A percentile compares a stretch with the other conserved stretches of the same genome.
Conservation (phyloP, 306 rosid species). For the Glycyrrhiza uralensis region DNA sequence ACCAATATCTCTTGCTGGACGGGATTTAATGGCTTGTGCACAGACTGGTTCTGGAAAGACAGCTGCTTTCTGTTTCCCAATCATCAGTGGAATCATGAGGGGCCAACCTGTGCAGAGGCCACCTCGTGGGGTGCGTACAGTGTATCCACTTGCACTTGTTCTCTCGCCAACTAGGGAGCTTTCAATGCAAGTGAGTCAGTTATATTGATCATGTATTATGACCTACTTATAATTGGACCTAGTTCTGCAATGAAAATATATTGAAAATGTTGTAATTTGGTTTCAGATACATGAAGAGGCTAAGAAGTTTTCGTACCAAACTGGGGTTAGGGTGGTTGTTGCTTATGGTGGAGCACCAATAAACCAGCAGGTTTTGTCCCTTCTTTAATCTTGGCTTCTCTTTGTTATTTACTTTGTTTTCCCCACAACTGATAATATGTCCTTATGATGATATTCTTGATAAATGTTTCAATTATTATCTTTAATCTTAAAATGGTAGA, state of each 20-base stretch:
- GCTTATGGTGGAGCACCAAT: conserved; percentile 93
- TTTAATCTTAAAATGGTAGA: not conserved
- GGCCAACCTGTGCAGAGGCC: conserved; percentile 66
- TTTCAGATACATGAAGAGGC: conserved; percentile 85
- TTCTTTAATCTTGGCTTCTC: not conserved
- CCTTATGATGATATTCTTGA: not conserved
- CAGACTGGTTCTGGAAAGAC: conserved; percentile 95
- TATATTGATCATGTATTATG: not conserved
- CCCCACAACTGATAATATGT: not conserved
- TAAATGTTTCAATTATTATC: not conserved
- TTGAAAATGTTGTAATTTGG: conserved; percentile 4
- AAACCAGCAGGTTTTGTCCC: conserved; percentile 63
- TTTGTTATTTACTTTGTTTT: not conserved
- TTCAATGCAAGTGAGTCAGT: conserved; percentile 80
- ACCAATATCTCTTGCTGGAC: conserved; percentile 70
- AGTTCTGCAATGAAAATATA: not conserved
- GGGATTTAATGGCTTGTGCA: conserved; percentile 94
- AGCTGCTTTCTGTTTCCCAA: conserved; percentile 90
- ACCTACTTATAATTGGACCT: not conserved
- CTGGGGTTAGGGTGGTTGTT: conserved; percentile 91
- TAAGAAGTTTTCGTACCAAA: conserved; percentile 66
- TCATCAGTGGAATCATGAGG: conserved; percentile 81
- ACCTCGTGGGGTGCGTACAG: conserved; percentile 71
- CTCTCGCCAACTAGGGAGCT: conserved; percentile 90
- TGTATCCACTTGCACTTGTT: conserved; percentile 78